Evolutionary conservation across 306 rosid species (phyloP).

Genomic region (Pyrus bretschneideri): DNA sequence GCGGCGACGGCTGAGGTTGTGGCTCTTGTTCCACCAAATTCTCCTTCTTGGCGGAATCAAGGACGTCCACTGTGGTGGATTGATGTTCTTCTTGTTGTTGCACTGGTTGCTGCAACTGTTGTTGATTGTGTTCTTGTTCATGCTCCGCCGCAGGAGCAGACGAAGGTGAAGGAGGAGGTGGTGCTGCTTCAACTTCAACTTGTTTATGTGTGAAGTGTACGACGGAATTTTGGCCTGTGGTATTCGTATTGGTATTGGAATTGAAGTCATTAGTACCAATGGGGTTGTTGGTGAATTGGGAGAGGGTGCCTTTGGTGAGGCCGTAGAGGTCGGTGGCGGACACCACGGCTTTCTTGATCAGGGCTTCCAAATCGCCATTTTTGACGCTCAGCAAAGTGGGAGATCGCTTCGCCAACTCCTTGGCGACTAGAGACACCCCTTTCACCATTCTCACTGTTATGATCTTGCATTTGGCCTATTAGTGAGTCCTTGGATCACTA

Average conservation of each 20-base stretch:
- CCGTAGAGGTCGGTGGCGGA: constrained; percentile 72
- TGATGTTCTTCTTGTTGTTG: constrained; percentile 5
- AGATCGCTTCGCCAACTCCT: constrained; percentile 26
- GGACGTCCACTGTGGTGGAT: neutral
- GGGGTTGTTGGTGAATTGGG: constrained; percentile 22
- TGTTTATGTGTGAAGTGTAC: constrained; percentile 33
- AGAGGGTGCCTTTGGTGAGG: constrained; percentile 62
- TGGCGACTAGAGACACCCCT: constrained; percentile 67
- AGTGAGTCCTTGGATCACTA: too few relatives aligned
- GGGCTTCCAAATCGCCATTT: too few relatives aligned
- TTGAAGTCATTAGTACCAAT: neutral
- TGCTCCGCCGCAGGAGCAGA: neutral
- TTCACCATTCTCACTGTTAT: constrained; percentile 8
- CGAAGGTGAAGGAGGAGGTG: neutral
- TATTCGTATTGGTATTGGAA: neutral
- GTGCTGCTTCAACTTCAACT: neutral
- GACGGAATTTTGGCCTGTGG: constrained; percentile 28
- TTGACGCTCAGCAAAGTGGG: too few relatives aligned
- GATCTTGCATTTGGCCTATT: too few relatives aligned
- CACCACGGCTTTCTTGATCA: too few relatives aligned
- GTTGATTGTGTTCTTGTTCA: neutral
- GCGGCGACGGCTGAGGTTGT: neutral
- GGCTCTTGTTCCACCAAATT: neutral
- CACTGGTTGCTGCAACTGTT: neutral
- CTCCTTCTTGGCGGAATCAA: neutral